Conservation (phyloP, 805 yeast genomes). For the Wickerhamomyces mucosus region DNA sequence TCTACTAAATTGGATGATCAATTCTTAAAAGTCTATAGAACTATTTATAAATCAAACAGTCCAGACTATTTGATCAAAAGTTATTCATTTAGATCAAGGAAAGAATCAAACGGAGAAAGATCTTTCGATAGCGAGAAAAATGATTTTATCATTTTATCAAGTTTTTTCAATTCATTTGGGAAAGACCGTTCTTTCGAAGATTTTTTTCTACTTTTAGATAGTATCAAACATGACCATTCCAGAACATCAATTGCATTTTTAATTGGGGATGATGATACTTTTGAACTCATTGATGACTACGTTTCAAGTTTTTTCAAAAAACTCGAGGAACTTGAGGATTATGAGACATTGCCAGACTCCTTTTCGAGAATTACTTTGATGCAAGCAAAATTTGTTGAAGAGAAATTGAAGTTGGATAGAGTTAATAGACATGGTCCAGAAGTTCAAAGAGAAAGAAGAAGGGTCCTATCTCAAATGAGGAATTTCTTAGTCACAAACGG, state of each 20-base stretch:
- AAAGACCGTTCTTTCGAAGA: slow-evolving; percentile 6
- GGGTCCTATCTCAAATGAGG: slow-evolving; percentile 16
- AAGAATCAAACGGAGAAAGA: slow-evolving; percentile 3
- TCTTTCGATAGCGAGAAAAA: slow-evolving; percentile 5
- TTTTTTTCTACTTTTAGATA: slow-evolving; percentile 7
- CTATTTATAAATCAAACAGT: neutral
- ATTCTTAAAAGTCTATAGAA: slow-evolving; percentile 2
- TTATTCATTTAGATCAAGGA: slow-evolving; percentile 4
- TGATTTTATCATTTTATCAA: slow-evolving; percentile 10
- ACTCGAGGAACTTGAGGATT: neutral
- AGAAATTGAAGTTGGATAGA: slow-evolving; percentile 4
- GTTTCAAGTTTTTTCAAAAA: slow-evolving; percentile 2
- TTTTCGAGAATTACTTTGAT: slow-evolving; percentile 15
- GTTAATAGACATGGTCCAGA: slow-evolving; percentile 13
- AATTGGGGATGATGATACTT: slow-evolving; percentile 6
- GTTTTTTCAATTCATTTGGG: slow-evolving; percentile 9
- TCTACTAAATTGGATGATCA: slow-evolving; percentile 1
- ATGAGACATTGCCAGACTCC: slow-evolving; percentile 7
- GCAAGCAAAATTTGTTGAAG: slow-evolving; percentile 14
- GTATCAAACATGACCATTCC: slow-evolving; percentile 3
- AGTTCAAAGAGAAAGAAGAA: slow-evolving; percentile 17
- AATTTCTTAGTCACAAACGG: slow-evolving; percentile 18
- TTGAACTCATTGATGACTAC: slow-evolving; percentile 5
- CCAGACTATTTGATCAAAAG: slow-evolving; percentile 4
- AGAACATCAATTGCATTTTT: slow-evolving; percentile 12